A percentile compares a stretch with the other conserved stretches of the same genome.
Conservation (phyloP, 2,329 filamentous ascomycete species). For the Exserohilum turcica region DNA sequence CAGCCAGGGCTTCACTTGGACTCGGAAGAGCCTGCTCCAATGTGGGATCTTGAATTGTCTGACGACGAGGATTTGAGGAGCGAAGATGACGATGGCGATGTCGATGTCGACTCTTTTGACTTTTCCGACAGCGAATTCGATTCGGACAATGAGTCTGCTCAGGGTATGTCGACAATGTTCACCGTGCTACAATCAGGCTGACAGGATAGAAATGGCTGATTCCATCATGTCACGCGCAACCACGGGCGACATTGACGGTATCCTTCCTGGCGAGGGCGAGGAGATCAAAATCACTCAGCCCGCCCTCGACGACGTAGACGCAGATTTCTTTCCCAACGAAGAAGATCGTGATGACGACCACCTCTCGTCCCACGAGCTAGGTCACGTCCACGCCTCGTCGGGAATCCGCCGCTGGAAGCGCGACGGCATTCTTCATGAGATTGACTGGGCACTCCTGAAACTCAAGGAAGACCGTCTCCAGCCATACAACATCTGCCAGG, state of each 20-base stretch:
- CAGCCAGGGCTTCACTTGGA: slow-evolving; percentile 42
- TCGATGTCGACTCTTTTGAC: slow-evolving; percentile 49
- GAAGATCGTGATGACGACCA: slow-evolving; percentile 80
- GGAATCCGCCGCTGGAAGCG: slow-evolving; percentile 78
- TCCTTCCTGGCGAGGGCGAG: slow-evolving; percentile 74
- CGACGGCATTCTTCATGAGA: slow-evolving; percentile 79
- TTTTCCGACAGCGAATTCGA: slow-evolving; percentile 63
- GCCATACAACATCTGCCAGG: slow-evolving; percentile 71
- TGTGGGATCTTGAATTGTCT: slow-evolving; percentile 57
- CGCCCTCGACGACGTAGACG: slow-evolving; percentile 82
- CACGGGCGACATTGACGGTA: slow-evolving; percentile 73
- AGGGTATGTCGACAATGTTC: slow-evolving; percentile 17
- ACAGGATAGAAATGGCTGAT: slow-evolving; percentile 27
- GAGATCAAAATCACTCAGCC: slow-evolving; percentile 87
- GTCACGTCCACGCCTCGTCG: slow-evolving; percentile 86
- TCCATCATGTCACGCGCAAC: slow-evolving; percentile 39
- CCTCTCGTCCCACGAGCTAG: slow-evolving; percentile 77
- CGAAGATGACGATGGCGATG: slow-evolving; percentile 40
- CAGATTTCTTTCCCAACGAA: slow-evolving; percentile 78
- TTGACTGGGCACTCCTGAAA: slow-evolving; percentile 92
- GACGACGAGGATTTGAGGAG: slow-evolving; percentile 57
- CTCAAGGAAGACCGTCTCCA: slow-evolving; percentile 75
- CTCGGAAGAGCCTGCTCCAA: slow-evolving; percentile 31
- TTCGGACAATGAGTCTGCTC: slow-evolving; percentile 38
- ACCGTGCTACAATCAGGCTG: background rate